Evolutionary conservation across 139 green algal genomes (phyloP).

Genomic region (Asterochloris erici): DNA sequence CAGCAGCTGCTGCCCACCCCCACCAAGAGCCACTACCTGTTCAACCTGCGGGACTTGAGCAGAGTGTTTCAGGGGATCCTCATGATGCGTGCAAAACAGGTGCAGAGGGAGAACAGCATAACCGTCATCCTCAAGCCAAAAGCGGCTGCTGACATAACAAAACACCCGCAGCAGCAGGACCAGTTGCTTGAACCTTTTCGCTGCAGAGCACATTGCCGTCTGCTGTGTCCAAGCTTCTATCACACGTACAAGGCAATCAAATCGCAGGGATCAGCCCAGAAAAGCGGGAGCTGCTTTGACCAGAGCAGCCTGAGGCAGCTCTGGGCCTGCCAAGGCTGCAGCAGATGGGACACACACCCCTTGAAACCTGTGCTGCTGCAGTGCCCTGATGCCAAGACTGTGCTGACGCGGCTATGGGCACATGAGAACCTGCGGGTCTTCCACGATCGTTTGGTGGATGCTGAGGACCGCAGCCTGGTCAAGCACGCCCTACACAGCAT

Average conservation of each 20-base stretch:
- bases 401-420: conserved; percentile 44
- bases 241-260: no score
- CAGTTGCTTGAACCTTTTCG: no score
- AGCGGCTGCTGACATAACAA: no score
- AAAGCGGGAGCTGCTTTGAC: no score
- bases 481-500: conserved; percentile 60
- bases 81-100: conserved; percentile 16
- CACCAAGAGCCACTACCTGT: conserved; percentile 76
- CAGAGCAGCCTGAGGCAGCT: no score
- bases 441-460: conserved; percentile 78
- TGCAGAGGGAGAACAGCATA: neutral
- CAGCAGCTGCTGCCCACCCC: conserved; percentile 77
- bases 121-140: no score
- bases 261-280: no score
- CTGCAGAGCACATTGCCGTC: no score
- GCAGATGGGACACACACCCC: conserved; percentile 24
- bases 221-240: no score
- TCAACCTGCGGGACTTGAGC: conserved; percentile 79
- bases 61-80: conserved; percentile 61
- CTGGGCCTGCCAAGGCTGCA: no score
- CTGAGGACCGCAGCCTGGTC: conserved; percentile 72
- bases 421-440: conserved; percentile 57
- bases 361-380: conserved; percentile 12
- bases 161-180: no score
- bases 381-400: conserved; percentile 16